These are phyloP conservation scores for Panicum miliaceum DNA, from an alignment of 176 grass and related monocot genomes.

Conservation along the genomic window DNA sequence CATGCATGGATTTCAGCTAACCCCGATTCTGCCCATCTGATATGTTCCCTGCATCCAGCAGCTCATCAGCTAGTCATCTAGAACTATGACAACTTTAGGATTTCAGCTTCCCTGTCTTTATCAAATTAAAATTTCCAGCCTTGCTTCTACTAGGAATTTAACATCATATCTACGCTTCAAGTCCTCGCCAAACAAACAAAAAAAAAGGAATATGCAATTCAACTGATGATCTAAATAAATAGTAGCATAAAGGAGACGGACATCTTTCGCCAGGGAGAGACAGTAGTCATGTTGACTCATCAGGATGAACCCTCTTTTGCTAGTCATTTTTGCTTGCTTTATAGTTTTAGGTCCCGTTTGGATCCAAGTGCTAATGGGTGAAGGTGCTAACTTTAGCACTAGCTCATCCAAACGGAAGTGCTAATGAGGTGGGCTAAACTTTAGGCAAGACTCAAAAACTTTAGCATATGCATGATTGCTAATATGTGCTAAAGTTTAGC, in stretches of 20 bases:
- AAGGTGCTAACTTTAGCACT: too few species aligned
- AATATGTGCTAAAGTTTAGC: too few species aligned
- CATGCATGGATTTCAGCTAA: too few species aligned
- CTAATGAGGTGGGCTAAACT: too few species aligned
- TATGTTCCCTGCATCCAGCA: not conserved
- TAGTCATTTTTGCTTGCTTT: not conserved
- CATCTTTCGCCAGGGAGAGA: not conserved
- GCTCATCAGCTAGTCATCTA: conserved; percentile 17
- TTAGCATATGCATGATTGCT: too few species aligned
- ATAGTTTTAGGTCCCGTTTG: too few species aligned
- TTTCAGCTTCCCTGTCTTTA: not conserved
- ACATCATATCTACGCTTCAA: conserved; percentile 1
- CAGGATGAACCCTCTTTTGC: too few species aligned
- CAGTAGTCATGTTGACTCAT: not conserved
- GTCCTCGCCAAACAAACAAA: too few species aligned
- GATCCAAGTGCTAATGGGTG: too few species aligned
- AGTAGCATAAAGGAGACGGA: not conserved
- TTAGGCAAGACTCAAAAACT: too few species aligned
- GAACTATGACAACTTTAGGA: not conserved
- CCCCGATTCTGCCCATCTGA: not conserved
- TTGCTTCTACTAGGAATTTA: not conserved
- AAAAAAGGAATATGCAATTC: not conserved
- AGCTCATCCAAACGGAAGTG: too few species aligned
- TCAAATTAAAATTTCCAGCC: not conserved
- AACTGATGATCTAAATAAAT: not conserved